phyloP scores from a whole-genome alignment of 805 yeast species.

The Ogataea ganodermae region DNA sequence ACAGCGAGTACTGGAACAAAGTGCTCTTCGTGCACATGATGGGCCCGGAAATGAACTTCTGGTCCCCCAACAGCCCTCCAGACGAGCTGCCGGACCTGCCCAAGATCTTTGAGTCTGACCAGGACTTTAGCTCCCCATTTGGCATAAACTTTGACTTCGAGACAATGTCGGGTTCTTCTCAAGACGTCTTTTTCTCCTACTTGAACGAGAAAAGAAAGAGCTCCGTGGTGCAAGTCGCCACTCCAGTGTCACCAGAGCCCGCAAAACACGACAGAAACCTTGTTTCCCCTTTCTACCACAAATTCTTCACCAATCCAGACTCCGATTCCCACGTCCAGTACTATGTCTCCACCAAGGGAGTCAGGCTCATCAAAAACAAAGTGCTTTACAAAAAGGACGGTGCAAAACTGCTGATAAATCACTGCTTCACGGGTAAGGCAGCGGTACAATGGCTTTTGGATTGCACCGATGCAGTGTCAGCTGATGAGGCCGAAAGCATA shows the following conservation, averaged over 20 bases:
- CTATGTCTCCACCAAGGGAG: conserved; percentile 65
- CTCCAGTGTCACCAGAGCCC: conserved; percentile 3
- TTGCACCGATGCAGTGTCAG: conserved; percentile 70
- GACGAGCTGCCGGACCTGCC: conserved; percentile 47
- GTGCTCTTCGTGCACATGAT: conserved; percentile 60
- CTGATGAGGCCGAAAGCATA: conserved; percentile 53
- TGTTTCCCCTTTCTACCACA: conserved; percentile 68
- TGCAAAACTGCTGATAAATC: conserved; percentile 38
- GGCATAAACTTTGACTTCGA: conserved; percentile 15
- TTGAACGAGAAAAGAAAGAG: conserved; percentile 23
- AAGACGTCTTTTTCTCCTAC: conserved; percentile 25
- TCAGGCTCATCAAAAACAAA: conserved; percentile 55
- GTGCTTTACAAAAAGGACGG: conserved; percentile 14
- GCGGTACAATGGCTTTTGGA: conserved; percentile 87
- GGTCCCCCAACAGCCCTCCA: conserved; percentile 58
- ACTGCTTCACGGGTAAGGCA: conserved; percentile 72
- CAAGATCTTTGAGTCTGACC: conserved; percentile 15
- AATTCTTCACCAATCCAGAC: conserved; percentile 84
- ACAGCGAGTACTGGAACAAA: conserved; percentile 64
- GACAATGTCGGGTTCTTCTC: conserved; percentile 12
- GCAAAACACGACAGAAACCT: neutral
- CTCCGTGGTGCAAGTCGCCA: neutral
- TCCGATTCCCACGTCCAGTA: conserved; percentile 82
- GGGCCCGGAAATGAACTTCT: conserved; percentile 69
- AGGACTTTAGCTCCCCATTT: conserved; percentile 13